A percentile compares a stretch with the other conserved stretches of the same genome.
Conservation (phyloP, 2,329 filamentous ascomycete genomes). For the Colletotrichum abscissum region DNA sequence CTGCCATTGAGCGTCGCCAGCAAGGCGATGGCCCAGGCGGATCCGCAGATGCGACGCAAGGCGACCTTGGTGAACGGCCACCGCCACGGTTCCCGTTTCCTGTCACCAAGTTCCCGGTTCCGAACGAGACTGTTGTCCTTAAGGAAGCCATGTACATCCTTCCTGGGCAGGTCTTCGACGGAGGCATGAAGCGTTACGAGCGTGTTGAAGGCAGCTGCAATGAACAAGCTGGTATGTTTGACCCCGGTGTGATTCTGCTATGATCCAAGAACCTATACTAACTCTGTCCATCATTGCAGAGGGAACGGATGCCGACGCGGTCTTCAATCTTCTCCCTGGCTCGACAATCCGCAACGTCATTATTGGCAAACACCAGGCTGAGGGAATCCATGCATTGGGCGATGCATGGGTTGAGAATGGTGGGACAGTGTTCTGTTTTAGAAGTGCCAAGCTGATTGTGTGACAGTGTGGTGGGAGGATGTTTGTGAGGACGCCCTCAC, state of each 20-base stretch:
- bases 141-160: constrained; percentile 45
- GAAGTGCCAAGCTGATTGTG: not conserved
- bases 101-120: constrained; percentile 42
- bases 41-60: constrained; percentile 40
- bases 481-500: constrained; percentile 44
- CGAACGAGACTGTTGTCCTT: constrained; percentile 43
- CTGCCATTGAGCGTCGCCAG: constrained; percentile 37
- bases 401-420: constrained; percentile 46
- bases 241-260: too few relatives aligned
- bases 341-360: constrained; percentile 52
- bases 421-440: not conserved
- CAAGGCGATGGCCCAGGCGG: constrained; percentile 41
- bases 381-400: constrained; percentile 45
- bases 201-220: constrained; percentile 53
- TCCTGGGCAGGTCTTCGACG: constrained; percentile 46
- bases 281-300: constrained; percentile 39
- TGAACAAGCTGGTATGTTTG: constrained; percentile 46
- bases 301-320: constrained; percentile 52
- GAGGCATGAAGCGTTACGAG: constrained; percentile 51
- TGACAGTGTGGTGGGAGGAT: constrained; percentile 44
- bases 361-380: constrained; percentile 49
- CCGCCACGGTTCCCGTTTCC: constrained; percentile 44
- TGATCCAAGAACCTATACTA: too few relatives aligned
- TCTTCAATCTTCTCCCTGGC: constrained; percentile 50
- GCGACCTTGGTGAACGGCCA: constrained; percentile 41